phyloP scores from a whole-genome alignment of 768 basidiomycete species.

The Harrya chromipes region DNA sequence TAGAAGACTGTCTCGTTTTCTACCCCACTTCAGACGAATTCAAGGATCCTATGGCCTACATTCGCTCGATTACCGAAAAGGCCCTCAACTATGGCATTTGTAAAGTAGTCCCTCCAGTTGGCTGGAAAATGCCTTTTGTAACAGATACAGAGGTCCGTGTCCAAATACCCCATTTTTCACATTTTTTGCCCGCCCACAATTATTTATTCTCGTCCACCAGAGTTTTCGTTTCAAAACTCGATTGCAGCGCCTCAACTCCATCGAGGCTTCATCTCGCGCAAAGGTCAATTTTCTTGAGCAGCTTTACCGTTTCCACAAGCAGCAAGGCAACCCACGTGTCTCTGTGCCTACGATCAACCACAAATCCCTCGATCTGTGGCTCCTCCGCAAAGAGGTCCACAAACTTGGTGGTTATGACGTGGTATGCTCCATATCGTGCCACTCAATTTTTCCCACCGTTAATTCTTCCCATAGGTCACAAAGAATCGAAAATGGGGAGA shows the following conservation, averaged over 20 bases:
- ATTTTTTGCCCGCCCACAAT: conserved; percentile 18
- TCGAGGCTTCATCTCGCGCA: conserved; percentile 95
- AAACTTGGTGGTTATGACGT: conserved; percentile 84
- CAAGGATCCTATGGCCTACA: conserved; percentile 91
- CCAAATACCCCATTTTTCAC: conserved; percentile 23
- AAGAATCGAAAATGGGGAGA: conserved; percentile 85
- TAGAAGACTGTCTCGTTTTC: conserved; percentile 87
- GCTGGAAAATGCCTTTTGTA: conserved; percentile 95
- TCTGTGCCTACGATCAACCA: conserved; percentile 94
- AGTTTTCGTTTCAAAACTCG: conserved; percentile 95
- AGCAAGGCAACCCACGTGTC: conserved; percentile 88
- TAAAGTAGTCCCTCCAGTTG: conserved; percentile 91
- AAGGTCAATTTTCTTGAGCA: conserved; percentile 98
- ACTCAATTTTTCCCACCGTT: conserved; percentile 23
- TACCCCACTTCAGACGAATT: conserved; percentile 91
- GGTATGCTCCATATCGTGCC: conserved; percentile 45
- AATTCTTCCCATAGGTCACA: conserved; percentile 58
- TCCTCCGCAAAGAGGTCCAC: conserved; percentile 87
- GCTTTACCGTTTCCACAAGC: conserved; percentile 93
- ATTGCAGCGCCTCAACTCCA: conserved; percentile 90
- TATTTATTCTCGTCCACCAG: conserved; percentile 35
- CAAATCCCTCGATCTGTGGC: conserved; percentile 91
- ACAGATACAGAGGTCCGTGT: conserved; percentile 85
- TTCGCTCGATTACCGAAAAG: conserved; percentile 70
- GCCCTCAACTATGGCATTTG: conserved; percentile 86